Base-by-base conservation (phyloP, 2,329 filamentous ascomycete species). In the Nigrograna mackinnonii region DNA sequence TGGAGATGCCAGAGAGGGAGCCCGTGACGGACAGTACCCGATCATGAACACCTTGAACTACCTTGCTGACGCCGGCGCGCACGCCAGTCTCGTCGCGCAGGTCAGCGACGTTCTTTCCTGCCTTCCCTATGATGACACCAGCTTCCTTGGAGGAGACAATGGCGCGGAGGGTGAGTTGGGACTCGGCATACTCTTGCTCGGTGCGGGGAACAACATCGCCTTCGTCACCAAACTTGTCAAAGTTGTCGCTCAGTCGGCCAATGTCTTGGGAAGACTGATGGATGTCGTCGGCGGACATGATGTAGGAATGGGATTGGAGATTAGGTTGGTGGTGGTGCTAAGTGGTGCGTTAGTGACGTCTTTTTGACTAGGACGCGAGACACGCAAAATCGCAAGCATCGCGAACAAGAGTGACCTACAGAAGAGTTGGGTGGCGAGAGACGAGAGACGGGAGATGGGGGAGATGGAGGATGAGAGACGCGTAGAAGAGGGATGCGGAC, bases 131-230 rank as follows among this genome's bases (percentile, higher is more conserved):
- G 72, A 99, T 97, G 62, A 99, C 91, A 66, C 94, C 94, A 46
- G 94, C 94, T 75, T 99, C 94, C 77, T 97, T 97, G 70, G 94
- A 96, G 22, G 94, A 96, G 56, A 99, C 94, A 68, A 99, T 96
- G 59, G 94, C 94, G 68, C 94, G 89, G 52, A 99, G 83, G 49
- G 94, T 99, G 62, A 99, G 80, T 73, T 95, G 89, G 39, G 91
- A 85, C 69, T 91, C 84, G 38, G 90, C 91, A 67, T 99, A 99
- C 72, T 99, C 94, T 69, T 97, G 91, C 60, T 99, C 94, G 45
- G 92, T 95, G 77, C 92, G 94, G 61, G 90, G 92, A 47, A 82
- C 81, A 49, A 83, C 81, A 59, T 92, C 89, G 55, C 88, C 87
- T 57, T 94, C 87, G 50, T 72, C 68, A 49, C 60, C 60, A 37